phyloP scores from a whole-genome alignment of 2,329 filamentous ascomycete species.

The Epicoccum nigrum region DNA sequence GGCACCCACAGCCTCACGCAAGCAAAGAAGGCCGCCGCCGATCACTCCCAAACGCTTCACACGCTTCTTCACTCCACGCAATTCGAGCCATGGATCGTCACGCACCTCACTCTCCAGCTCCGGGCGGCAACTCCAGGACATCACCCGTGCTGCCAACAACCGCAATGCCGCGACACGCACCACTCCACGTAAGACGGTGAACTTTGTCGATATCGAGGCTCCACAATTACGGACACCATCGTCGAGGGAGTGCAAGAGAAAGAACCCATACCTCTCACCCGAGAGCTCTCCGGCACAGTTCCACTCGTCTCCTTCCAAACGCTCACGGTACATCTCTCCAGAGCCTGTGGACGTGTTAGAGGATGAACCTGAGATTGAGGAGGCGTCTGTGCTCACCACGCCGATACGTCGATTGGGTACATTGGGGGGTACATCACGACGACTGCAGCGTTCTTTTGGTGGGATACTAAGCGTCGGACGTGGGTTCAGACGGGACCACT shows the following conservation, averaged over 20 bases:
- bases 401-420: constrained; percentile 49
- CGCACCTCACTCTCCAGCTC: constrained; percentile 45
- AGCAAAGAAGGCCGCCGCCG: constrained; percentile 55
- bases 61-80: constrained; percentile 58
- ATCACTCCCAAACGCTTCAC: constrained; percentile 60
- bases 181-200: constrained; percentile 48
- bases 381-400: constrained; percentile 29
- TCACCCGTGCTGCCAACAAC: constrained; percentile 55
- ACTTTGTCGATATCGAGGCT: constrained; percentile 44
- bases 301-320: constrained; percentile 50
- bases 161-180: constrained; percentile 37
- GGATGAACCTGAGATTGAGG: constrained; percentile 35
- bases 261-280: constrained; percentile 49
- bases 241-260: constrained; percentile 44
- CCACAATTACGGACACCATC: constrained; percentile 41
- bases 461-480: constrained; percentile 49
- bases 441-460: constrained; percentile 55
- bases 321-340: constrained; percentile 36
- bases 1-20: constrained; percentile 41
- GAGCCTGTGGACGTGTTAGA: constrained; percentile 42
- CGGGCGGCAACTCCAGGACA: constrained; percentile 56
- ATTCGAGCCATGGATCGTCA: constrained; percentile 41
- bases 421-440: constrained; percentile 44
- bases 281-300: constrained; percentile 47
- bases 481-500: constrained; percentile 50